Evolutionary conservation across 1,284 basidiomycete species (phyloP).

Genomic region (Malassezia nana): DNA sequence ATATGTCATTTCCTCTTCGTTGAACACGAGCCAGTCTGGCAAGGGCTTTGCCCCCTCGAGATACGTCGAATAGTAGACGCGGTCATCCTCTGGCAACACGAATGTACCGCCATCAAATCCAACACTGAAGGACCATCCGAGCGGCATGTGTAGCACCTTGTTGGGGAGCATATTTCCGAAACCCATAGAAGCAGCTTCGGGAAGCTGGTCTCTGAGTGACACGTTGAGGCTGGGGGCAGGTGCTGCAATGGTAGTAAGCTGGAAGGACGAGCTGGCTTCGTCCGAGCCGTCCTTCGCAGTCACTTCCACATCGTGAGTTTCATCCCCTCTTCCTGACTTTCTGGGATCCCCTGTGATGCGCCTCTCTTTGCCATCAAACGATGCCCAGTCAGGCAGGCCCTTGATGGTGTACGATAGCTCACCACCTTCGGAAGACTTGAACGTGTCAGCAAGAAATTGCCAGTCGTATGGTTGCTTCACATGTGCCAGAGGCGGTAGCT

Average conservation of each 20-base stretch:
- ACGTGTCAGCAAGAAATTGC: slow-evolving; percentile 12
- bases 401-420: neutral
- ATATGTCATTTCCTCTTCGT: slow-evolving; percentile 59
- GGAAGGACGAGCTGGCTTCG: slow-evolving; percentile 16
- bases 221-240: slow-evolving; percentile 30
- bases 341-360: slow-evolving; percentile 11
- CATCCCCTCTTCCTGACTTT: neutral
- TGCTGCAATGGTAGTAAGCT: slow-evolving; percentile 27
- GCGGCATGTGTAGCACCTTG: slow-evolving; percentile 60
- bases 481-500: slow-evolving; percentile 17
- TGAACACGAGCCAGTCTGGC: slow-evolving; percentile 67
- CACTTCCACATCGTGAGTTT: neutral
- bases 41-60: slow-evolving; percentile 60
- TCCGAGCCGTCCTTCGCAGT: slow-evolving; percentile 8
- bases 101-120: slow-evolving; percentile 68
- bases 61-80: slow-evolving; percentile 61
- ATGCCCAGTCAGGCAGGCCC: slow-evolving; percentile 17
- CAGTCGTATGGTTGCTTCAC: slow-evolving; percentile 14
- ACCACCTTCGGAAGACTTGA: neutral
- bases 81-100: slow-evolving; percentile 46
- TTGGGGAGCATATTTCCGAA: slow-evolving; percentile 29
- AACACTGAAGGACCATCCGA: slow-evolving; percentile 79
- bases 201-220: slow-evolving; percentile 35
- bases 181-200: slow-evolving; percentile 31
- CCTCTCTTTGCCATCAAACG: neutral